Base-by-base conservation (phyloP, 139 green algal species). In the Micromonas commoda region DNA sequence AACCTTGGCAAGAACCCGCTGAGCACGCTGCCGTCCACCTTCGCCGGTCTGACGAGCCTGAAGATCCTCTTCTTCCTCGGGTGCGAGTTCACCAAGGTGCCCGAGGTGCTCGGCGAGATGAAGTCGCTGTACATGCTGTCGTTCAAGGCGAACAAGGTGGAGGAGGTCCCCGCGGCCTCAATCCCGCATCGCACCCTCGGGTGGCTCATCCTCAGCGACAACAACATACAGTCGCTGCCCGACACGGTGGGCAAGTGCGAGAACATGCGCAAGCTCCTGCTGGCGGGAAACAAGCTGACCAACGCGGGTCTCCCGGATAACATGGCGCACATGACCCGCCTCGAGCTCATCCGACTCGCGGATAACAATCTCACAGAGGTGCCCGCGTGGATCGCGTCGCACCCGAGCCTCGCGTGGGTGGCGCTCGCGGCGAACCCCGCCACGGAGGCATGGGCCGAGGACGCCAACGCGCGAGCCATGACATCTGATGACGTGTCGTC, bases 131-230 rank as follows among this genome's bases (percentile, higher is more conserved):
- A 37, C 52, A 77, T 77, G 71, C 38, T 77, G 24, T 37, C 19
- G 19, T 77, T 77, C 29, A 77, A 77, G 53, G n/a, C 52, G 29
- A 77, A 77, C 28, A 19, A 1, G 20, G 24, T 77, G 51, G 28
- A 31, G 28, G 52, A 45, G 45, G 4, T 77, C 2, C 51, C 71
- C 1, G 71, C 67, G 16, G 23, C 0, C 13, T 45, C 45, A 1
- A 2, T 77, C 1, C 3, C 71, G 71, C 60, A 9, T n/a, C 1
- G 20, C 16, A 52, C 51, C 16, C n/a, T 77, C 32, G 71, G 51
- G 19, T 77, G 71, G 71, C 61, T 77, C 26, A 77, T 77, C 34
- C 3, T 77, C 31, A 77, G 28, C 28, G 71, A 77, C 61, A 77
- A 77, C 9, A 24, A 67, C 31, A 66, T 77, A 26, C 31, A 66